Conservation (phyloP, 257 asterid genomes). For the Rauvolfia tetraphylla region DNA sequence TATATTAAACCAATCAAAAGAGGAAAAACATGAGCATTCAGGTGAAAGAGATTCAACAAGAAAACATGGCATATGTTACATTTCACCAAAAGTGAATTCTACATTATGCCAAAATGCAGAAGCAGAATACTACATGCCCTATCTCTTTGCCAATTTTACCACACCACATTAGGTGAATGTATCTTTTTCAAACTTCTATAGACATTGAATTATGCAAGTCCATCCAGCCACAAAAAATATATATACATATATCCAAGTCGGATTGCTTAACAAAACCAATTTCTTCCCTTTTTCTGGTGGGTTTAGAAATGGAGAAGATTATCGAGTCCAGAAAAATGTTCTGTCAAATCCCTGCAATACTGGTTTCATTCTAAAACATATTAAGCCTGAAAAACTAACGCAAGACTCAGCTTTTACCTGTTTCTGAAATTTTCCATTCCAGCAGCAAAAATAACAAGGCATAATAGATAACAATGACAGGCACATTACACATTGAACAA, state of each 20-base stretch:
- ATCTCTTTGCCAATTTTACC: background rate
- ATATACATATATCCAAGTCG: no score
- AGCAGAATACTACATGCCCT: background rate
- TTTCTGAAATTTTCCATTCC: background rate
- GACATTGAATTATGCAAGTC: background rate
- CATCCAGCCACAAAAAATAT: no score
- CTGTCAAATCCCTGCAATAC: background rate
- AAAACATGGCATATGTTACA: background rate
- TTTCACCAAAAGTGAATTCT: background rate
- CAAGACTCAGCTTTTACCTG: background rate
- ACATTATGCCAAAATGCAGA: background rate
- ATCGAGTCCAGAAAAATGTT: background rate
- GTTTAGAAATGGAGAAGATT: background rate
- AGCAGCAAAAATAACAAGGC: background rate
- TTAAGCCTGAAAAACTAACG: background rate
- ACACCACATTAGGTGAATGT: background rate
- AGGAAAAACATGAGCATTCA: constrained; percentile 14
- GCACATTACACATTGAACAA: no score
- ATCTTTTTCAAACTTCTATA: background rate
- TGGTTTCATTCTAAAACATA: background rate
- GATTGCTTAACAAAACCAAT: background rate
- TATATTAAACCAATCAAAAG: constrained; percentile 1
- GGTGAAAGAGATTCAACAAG: background rate
- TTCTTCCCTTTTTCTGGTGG: background rate
- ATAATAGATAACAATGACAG: background rate